Percentiles rank a stretch among this genome's conserved stretches.
phyloP scores from a whole-genome alignment of 2,329 filamentous ascomycete genomes.

The Tolypocladium pustulatum region DNA sequence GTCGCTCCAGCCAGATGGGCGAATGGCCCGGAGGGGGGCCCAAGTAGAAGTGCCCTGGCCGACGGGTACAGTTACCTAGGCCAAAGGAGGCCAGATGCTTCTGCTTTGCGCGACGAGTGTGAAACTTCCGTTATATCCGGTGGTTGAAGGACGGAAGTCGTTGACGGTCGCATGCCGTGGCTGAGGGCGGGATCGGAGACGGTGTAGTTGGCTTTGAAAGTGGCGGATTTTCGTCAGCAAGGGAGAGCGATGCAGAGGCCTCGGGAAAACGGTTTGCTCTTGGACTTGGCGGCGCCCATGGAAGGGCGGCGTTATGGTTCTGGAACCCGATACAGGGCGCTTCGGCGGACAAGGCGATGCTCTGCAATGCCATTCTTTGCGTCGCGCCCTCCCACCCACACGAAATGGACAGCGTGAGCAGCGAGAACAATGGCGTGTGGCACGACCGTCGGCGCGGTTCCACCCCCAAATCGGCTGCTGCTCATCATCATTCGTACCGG shows the following conservation, averaged over 20 bases:
- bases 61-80: background rate
- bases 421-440: background rate
- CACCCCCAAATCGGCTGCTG: background rate
- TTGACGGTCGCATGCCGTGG: background rate
- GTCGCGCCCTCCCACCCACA: background rate
- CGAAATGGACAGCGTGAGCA: background rate
- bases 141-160: background rate
- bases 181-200: background rate
- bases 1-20: background rate
- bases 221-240: background rate
- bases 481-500: background rate
- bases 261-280: background rate
- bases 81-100: background rate
- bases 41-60: background rate
- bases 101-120: background rate
- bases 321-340: background rate
- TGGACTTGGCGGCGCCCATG: background rate
- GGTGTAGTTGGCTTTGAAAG: background rate
- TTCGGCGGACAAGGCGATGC: background rate
- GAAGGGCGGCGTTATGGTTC: background rate
- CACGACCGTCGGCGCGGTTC: background rate
- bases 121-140: background rate
- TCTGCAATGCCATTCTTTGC: background rate
- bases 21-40: background rate
- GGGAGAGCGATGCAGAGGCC: background rate